A percentile compares a stretch with the other conserved stretches of the same genome.
Conservation (phyloP, 257 asterid species). For the Jacaranda mimosifolia region DNA sequence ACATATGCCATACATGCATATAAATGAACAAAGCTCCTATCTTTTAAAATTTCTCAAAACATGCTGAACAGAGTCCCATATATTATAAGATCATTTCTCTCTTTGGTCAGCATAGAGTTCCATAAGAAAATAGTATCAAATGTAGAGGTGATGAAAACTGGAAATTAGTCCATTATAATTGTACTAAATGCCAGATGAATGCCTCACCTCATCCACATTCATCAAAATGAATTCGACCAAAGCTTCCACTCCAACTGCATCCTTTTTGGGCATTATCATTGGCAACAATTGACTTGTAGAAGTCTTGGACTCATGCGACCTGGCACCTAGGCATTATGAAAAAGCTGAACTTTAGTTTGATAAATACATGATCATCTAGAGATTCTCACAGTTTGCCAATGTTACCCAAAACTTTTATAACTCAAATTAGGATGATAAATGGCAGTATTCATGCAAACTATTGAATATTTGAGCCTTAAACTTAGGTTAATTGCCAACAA, state of each 20-base stretch:
- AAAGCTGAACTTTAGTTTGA: not conserved
- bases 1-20: too few relatives aligned
- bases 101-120: not conserved
- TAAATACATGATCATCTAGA: not conserved
- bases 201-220: not conserved
- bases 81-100: not conserved
- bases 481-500: not conserved
- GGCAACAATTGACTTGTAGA: slow-evolving; percentile 5
- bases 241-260: not conserved
- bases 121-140: not conserved
- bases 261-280: not conserved
- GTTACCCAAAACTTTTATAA: too few relatives aligned
- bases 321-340: not conserved
- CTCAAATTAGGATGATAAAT: too few relatives aligned
- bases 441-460: not conserved
- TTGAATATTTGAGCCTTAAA: not conserved
- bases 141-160: not conserved
- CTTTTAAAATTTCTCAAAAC: too few relatives aligned
- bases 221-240: not conserved
- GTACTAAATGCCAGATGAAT: slow-evolving; percentile 7
- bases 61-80: not conserved
- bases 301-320: not conserved
- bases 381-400: not conserved
- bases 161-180: not conserved
- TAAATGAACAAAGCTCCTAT: too few relatives aligned